Evolutionary conservation across 805 yeast species (phyloP), one percentile per base, ranked within the genome.

Genomic region (Metahyphopichia silvanorum): DNA sequence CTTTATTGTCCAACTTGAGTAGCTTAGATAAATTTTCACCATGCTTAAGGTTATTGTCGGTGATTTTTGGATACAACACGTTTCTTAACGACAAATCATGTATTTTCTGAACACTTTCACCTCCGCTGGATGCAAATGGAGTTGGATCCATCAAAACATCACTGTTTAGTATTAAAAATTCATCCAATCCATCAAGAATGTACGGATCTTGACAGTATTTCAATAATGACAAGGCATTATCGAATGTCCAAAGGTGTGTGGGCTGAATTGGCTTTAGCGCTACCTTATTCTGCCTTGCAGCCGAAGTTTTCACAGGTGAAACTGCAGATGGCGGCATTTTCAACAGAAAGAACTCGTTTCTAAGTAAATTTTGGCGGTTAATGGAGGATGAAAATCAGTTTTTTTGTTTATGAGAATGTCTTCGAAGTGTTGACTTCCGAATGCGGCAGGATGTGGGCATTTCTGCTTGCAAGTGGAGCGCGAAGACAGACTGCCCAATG

Each of bases 51-150:
- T 61, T 57, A 4, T 39, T 43, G 13, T 59, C 47, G 1, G 64
- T 53, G 15, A 67, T 52, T 20, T 57, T 52, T 3, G 63, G 49
- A 43, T 64, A 68, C 8, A 58, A 48, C 6, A 63, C 49, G 14
- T 66, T 69, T 32, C 79, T 62, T 24, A 76, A 40, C 2, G 60
- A 46, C 16, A 73, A 40, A 12, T 65, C 66, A 21, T 51, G 55
- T 17, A 40, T 35, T 13, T 6, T 31, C 11, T 22, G 16, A 6
- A 31, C 42, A 8, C 30, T 26, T 7, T 17, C 25, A 12, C 8
- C 15, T 6, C 30, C 23, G 6, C 15, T 29, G 7, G 7, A 22
- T 8, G 19, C 25, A 17, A 66, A 60, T 11, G 71, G 69, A 19
- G 42, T 38, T 2, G 70, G 57, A 42, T 49, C 47, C 18, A 53